Percentiles rank a stretch among this genome's conserved stretches.
Evolutionary conservation across 116 monocot species (phyloP).

Genomic region (Dioscorea cayenensis): DNA sequence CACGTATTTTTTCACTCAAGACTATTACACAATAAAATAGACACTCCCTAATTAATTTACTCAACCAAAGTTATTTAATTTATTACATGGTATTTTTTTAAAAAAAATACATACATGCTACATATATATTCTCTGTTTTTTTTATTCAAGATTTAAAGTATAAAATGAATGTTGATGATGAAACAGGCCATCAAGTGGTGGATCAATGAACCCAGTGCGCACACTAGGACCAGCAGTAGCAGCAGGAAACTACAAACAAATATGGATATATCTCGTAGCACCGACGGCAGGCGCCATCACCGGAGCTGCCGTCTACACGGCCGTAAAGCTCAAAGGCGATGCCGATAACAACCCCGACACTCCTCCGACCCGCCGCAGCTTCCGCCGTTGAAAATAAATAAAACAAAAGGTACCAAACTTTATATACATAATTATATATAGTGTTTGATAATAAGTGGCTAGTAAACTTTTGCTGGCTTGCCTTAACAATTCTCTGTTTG

Average conservation of each 20-base stretch:
- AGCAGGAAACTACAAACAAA: constrained; percentile 70
- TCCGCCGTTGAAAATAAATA: constrained; percentile 26
- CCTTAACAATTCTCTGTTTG: background rate
- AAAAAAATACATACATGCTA: too few relatives aligned
- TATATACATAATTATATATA: background rate
- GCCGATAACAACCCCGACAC: constrained; percentile 8
- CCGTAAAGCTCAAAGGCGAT: constrained; percentile 61
- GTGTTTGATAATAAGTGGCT: background rate
- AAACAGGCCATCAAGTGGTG: constrained; percentile 60
- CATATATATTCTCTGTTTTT: too few relatives aligned
- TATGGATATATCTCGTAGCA: constrained; percentile 84
- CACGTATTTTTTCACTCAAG: too few relatives aligned
- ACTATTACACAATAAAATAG: too few relatives aligned
- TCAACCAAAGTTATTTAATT: too few relatives aligned
- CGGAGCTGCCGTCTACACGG: constrained; percentile 59
- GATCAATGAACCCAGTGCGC: constrained; percentile 84
- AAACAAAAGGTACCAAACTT: too few relatives aligned
- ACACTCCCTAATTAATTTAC: too few relatives aligned
- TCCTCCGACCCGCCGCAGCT: constrained; percentile 29
- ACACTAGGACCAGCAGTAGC: constrained; percentile 87
- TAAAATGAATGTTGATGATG: background rate
- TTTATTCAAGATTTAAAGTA: background rate
- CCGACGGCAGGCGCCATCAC: constrained; percentile 57
- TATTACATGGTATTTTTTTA: too few relatives aligned
- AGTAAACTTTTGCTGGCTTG: background rate